phyloP scores from a whole-genome alignment of 192 early-diverging fungal genomes.

The Funneliformis geosporum region DNA sequence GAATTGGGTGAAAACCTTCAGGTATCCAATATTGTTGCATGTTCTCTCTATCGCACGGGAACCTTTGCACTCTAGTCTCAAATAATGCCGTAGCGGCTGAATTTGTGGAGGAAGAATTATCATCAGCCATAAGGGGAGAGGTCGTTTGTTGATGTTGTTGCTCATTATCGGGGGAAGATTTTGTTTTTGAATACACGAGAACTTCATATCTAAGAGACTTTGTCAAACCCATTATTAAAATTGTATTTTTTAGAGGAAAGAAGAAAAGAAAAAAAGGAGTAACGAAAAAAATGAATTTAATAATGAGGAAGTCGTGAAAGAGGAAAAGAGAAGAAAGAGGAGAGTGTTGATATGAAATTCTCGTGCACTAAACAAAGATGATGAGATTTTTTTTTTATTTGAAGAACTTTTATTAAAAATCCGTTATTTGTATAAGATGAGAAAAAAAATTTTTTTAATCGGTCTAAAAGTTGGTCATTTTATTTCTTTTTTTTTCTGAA shows the following conservation, averaged over 20 bases:
- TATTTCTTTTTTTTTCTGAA: background rate
- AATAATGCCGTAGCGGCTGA: background rate
- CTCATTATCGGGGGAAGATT: background rate
- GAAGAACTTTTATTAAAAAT: background rate
- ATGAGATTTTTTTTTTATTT: background rate
- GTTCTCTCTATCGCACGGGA: background rate
- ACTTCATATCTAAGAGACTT: slow-evolving; percentile 7
- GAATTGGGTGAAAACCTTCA: background rate
- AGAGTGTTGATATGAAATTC: background rate
- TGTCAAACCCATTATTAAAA: background rate
- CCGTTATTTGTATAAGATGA: background rate
- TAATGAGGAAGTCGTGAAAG: background rate
- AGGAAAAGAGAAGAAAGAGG: background rate
- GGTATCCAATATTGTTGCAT: slow-evolving; percentile 13
- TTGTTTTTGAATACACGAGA: slow-evolving; percentile 2
- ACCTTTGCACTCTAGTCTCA: background rate
- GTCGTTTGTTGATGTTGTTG: background rate
- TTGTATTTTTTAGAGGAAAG: background rate
- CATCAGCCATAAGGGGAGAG: background rate
- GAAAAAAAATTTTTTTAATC: background rate
- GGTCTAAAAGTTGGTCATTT: background rate
- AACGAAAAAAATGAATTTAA: background rate
- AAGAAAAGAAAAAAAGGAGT: background rate
- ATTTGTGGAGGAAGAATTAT: background rate
- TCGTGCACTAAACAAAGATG: background rate